phyloP scores from a whole-genome alignment of 1,139 yeast genomes.

The Suhomyces kunorum region DNA sequence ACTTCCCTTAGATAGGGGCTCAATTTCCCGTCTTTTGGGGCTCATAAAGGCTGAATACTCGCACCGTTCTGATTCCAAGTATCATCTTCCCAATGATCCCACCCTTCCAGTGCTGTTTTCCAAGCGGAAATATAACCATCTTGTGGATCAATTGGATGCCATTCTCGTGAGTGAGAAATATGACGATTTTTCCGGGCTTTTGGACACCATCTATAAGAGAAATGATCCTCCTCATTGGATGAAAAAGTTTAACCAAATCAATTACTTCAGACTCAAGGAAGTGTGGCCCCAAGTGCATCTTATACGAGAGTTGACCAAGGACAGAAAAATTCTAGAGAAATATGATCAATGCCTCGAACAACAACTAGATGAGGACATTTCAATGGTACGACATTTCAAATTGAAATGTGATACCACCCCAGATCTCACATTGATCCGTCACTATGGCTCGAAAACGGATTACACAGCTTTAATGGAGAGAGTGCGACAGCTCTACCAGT shows the following conservation, averaged over 20 bases:
- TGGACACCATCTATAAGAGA: constrained; percentile 33
- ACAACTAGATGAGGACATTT: constrained; percentile 16
- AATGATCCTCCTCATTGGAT: constrained; percentile 21
- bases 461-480: constrained; percentile 15
- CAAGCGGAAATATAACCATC: background rate
- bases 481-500: constrained; percentile 23
- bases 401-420: constrained; percentile 2
- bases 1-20: constrained; percentile 28
- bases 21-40: background rate
- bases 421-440: constrained; percentile 3
- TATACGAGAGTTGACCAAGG: constrained; percentile 31
- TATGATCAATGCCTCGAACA: constrained; percentile 16
- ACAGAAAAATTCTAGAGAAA: constrained; percentile 11
- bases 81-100: background rate
- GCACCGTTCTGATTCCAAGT: background rate
- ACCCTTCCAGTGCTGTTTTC: background rate
- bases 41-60: background rate
- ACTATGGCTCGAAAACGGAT: constrained; percentile 3
- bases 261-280: constrained; percentile 25
- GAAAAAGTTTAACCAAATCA: constrained; percentile 22
- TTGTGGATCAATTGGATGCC: constrained; percentile 24
- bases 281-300: constrained; percentile 43
- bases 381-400: constrained; percentile 18
- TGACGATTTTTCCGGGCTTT: constrained; percentile 23
- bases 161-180: constrained; percentile 34